phyloP scores from a whole-genome alignment of 169 alveolate species.

The Ichthyophthirius multifiliis region DNA sequence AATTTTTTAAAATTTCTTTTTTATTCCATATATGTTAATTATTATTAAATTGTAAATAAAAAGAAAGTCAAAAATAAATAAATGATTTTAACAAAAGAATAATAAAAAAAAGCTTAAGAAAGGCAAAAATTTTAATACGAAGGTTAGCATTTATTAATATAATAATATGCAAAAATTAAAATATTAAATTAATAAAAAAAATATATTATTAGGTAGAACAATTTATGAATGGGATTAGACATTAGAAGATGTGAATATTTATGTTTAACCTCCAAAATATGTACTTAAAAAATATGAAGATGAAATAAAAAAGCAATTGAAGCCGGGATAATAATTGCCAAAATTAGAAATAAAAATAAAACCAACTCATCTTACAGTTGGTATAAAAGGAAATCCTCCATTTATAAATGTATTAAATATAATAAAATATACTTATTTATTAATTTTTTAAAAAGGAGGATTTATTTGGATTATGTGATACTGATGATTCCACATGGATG shows the following conservation, averaged over 20 bases:
- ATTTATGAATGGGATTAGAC: constrained; percentile 84
- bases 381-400: constrained; percentile 77
- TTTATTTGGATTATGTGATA: not conserved
- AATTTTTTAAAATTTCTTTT: no score
- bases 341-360: constrained; percentile 70
- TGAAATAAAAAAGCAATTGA: constrained; percentile 50
- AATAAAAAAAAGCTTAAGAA: no score
- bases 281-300: constrained; percentile 65
- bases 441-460: not conserved
- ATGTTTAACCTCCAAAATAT: constrained; percentile 72
- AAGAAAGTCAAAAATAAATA: no score
- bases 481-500: constrained; percentile 35
- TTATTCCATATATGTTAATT: no score
- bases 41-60: no score
- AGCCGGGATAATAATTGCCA: constrained; percentile 80
- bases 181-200: no score
- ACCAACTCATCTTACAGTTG: constrained; percentile 61
- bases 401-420: constrained; percentile 57
- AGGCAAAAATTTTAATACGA: no score
- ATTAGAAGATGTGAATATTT: constrained; percentile 73
- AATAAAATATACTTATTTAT: not conserved
- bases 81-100: no score
- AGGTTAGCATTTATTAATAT: no score
- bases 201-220: constrained; percentile 46
- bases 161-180: no score